Evolutionary conservation across 2,329 filamentous ascomycete species (phyloP), one percentile per base, ranked within the genome.

Genomic region (Fusarium sp.): DNA sequence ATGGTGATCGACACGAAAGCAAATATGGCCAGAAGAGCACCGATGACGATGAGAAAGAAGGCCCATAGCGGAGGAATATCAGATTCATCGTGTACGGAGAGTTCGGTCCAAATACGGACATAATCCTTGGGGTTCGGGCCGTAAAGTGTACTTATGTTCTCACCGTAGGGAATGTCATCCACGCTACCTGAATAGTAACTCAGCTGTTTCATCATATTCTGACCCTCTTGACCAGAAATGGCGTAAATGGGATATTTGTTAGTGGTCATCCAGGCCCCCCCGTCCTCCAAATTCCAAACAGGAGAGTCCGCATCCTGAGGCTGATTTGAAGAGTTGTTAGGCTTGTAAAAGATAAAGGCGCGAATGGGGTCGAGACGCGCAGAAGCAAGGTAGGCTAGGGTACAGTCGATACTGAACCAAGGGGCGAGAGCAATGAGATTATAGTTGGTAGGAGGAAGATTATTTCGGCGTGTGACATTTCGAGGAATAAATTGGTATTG

Each of bases 231-330:
- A 9, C 91, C 89, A 0, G 93, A 87, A 17, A 98, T 82, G 39
- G 92, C 94, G 78, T 96, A 97, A 14, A 97, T 88, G 1, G 95
- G 94, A 72, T 89, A 97, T 27, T 85, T 83, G 72, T 90, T 90
- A n/a, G 83, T 79, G 3, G 80, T 78, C 76, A 88, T 91, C 94
- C 94, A 97, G n/a, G 81, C 80, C 14, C 85, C 88, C 15, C 84
- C 84, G 74, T 93, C 91, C 17, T 87, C 81, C 18, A 97, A 81
- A 61, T 87, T 81, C 95, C 95, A 97, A 4, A 83, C 80, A 1
- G 83, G 75, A 40, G 91, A 88, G 56, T 87, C 87, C 13, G 85
- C 81, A 5, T 87, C 80, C 7, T 94, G 92, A 2, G 94, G 92
- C 47, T 86, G 85, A 5, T 79, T 80, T 5, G 85, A 85, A 17